Conservation (phyloP, 805 yeast genomes). For the Hanseniaspora hatyaiensis region DNA sequence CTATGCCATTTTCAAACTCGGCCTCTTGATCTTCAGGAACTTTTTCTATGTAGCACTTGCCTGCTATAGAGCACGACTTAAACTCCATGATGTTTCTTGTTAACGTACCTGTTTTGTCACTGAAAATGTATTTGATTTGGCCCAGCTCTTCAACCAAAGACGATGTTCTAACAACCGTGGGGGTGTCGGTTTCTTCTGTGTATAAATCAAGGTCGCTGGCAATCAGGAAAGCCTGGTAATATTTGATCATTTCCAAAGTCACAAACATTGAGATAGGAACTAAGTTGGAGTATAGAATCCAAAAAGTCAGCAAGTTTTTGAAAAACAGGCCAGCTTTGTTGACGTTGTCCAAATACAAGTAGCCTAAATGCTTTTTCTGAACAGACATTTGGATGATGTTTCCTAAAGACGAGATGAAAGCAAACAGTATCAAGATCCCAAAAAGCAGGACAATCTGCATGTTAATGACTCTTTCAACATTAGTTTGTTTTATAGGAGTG, state of each 20-base stretch:
- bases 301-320: slow-evolving; percentile 76
- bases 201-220: slow-evolving; percentile 92
- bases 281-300: slow-evolving; percentile 91
- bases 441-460: slow-evolving; percentile 82
- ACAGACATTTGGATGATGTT: slow-evolving; percentile 62
- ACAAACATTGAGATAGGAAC: slow-evolving; percentile 97
- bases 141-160: slow-evolving; percentile 94
- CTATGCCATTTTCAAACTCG: slow-evolving; percentile 63
- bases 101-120: slow-evolving; percentile 95
- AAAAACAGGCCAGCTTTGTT: slow-evolving; percentile 64
- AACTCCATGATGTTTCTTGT: slow-evolving; percentile 96
- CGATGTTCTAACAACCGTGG: slow-evolving; percentile 89
- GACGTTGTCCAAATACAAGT: slow-evolving; percentile 57
- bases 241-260: slow-evolving; percentile 89
- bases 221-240: slow-evolving; percentile 87
- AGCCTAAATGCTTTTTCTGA: slow-evolving; percentile 39
- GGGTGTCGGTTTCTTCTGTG: slow-evolving; percentile 76
- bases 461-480: slow-evolving; percentile 90
- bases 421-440: slow-evolving; percentile 58
- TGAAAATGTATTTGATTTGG: slow-evolving; percentile 88
- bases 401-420: slow-evolving; percentile 77
- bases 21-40: slow-evolving; percentile 86
- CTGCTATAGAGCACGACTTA: slow-evolving; percentile 85
- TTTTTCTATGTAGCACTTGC: slow-evolving; percentile 72
- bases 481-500: slow-evolving; percentile 92